Evolutionary conservation across 106 monocot genomes (phyloP), one percentile per base, ranked within the genome.

Genomic region (Phalaenopsis aphrodite): DNA sequence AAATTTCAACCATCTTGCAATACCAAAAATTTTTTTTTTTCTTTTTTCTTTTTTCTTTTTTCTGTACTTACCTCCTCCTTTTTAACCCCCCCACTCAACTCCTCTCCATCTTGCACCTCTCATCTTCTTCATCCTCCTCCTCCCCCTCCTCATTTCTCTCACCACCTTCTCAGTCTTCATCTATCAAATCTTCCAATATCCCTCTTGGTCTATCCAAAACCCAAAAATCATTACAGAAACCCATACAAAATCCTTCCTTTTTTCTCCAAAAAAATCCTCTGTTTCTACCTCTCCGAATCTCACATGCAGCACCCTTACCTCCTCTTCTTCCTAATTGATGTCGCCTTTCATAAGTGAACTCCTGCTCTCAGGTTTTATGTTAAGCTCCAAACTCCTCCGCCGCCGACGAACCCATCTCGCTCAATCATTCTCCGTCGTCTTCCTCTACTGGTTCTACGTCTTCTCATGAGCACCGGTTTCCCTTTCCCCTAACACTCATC

Each of bases 361-460:
- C 76, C 83, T 92, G 3, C 78, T 82, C 78, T 79, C 83, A 12
- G 85, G 75, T 80, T 86, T 91, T 92, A 92, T 92, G 91, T 84
- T 92, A 77, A 89, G 81, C 75, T 92, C 89, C 80, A 75, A 87
- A 15, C 79, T 95, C 16, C 77, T 92, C 69, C 67, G 83, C 52
- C 69, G 88, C 24, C 84, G 84, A 73, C 84, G 84, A 65, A 92
- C 85, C 69, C 91, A 87, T 58, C 79, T 91, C 11, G 84, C 85
- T 48, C 88, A 91, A 21, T 91, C 91, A 39, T 91, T 91, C 87
- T 91, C 91, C 19, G 88, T 91, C 19, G 88, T 91, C 48, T 91
- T 91, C 87, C 91, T 91, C 74, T 87, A 91, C 87, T 91, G 91
- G 91, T 89, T 91, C 87, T 91, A 91, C 79, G 91, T 91, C 15